Percentiles rank a stretch among this genome's conserved stretches.
Evolutionary conservation across 768 basidiomycete genomes (phyloP).

Genomic region (Hericium coralloides): DNA sequence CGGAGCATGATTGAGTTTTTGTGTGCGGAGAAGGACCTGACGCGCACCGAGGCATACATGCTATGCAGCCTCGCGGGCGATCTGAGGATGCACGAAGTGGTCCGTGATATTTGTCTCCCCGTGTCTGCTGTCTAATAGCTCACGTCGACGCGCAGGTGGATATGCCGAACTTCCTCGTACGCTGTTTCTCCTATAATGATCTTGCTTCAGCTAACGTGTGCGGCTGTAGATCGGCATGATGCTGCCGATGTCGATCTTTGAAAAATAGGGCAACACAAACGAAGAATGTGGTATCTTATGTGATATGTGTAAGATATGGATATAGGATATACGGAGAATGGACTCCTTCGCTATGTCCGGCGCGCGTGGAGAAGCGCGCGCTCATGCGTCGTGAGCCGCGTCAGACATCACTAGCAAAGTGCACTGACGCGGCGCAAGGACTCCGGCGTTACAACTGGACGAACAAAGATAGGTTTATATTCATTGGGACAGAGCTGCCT

Average conservation of each 20-base stretch:
- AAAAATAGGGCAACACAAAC: no score
- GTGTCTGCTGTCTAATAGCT: background rate
- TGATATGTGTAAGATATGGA: no score
- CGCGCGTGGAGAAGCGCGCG: no score
- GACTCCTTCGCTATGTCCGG: no score
- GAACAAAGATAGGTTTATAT: no score
- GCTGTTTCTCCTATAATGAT: background rate
- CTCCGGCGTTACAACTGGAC: no score
- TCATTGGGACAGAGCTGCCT: no score
- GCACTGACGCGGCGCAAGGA: no score
- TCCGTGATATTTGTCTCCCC: conserved; percentile 16
- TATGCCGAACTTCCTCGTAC: conserved; percentile 1
- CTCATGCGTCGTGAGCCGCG: no score
- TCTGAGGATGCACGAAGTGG: conserved; percentile 55
- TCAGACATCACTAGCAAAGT: no score
- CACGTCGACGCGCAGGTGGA: background rate
- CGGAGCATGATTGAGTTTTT: conserved; percentile 51
- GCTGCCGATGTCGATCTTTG: conserved; percentile 1
- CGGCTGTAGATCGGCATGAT: background rate
- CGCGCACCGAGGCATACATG: conserved; percentile 47
- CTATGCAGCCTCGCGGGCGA: conserved; percentile 54
- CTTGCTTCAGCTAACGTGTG: background rate
- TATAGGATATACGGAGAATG: no score
- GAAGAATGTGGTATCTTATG: no score
- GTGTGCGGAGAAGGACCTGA: conserved; percentile 32